These are phyloP conservation scores for Colletotrichum tropicicola DNA, from an alignment of 2,329 filamentous ascomycete genomes.

Conservation along the genomic window DNA sequence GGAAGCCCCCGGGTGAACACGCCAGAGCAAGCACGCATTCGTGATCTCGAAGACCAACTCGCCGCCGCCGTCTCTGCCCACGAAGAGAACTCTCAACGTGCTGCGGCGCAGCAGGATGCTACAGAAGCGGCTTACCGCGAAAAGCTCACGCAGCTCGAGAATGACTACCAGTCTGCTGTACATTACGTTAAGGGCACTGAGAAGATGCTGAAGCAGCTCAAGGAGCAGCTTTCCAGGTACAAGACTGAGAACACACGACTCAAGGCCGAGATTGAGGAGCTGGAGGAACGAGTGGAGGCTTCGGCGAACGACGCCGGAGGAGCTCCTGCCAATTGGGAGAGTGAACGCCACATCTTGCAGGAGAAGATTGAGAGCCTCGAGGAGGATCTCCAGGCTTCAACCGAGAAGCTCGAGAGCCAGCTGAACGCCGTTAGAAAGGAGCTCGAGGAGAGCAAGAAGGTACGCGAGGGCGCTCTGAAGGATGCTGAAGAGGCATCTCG, in stretches of 20 bases:
- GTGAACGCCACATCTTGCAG: conserved; percentile 74
- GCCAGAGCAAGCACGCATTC: conserved; percentile 81
- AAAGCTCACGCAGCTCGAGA: conserved; percentile 92
- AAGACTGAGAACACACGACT: conserved; percentile 87
- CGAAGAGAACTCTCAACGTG: conserved; percentile 82
- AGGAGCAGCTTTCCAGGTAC: conserved; percentile 93
- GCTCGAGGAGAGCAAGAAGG: conserved; percentile 69
- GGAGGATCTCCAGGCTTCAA: conserved; percentile 71
- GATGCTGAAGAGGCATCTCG: conserved; percentile 61
- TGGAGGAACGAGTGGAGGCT: conserved; percentile 62
- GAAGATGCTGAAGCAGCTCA: conserved; percentile 99
- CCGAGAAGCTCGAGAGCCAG: conserved; percentile 75
- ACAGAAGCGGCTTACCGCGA: conserved; percentile 91
- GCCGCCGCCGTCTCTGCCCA: conserved; percentile 80
- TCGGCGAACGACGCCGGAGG: too few relatives aligned
- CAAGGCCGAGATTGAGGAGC: conserved; percentile 80
- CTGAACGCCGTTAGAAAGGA: conserved; percentile 75
- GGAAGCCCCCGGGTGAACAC: conserved; percentile 80
- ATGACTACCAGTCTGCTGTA: conserved; percentile 96
- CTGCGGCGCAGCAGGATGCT: conserved; percentile 83
- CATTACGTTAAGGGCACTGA: conserved; percentile 99
- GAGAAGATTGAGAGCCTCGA: conserved; percentile 76
- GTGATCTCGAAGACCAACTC: conserved; percentile 90
- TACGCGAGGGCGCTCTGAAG: conserved; percentile 73
- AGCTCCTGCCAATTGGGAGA: conserved; percentile 74